Conservation (phyloP, 495 filamentous ascomycete genomes). For the Daldinia childiae region DNA sequence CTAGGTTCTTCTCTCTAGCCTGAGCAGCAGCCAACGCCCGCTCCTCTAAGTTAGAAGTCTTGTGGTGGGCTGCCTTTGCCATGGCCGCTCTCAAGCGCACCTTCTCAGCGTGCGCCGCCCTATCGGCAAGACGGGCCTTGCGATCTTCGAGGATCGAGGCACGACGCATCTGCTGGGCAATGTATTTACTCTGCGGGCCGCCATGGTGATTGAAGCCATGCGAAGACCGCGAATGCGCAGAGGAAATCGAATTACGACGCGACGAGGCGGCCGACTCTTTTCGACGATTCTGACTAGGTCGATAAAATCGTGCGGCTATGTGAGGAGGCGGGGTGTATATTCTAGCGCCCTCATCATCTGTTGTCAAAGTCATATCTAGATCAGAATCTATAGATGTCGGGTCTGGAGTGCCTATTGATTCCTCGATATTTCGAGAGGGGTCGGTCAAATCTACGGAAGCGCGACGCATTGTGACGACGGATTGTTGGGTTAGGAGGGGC, state of each 20-base stretch:
- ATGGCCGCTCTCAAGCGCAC: constrained; percentile 91
- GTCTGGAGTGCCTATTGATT: constrained; percentile 52
- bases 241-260: constrained; percentile 89
- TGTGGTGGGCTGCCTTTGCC: constrained; percentile 76
- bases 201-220: constrained; percentile 68
- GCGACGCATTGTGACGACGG: constrained; percentile 52
- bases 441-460: constrained; percentile 56
- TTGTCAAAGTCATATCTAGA: constrained; percentile 47
- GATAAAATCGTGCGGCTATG: constrained; percentile 87
- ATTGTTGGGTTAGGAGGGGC: constrained; percentile 16
- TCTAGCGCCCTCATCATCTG: constrained; percentile 53
- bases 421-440: constrained; percentile 56
- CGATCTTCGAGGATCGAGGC: constrained; percentile 92
- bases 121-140: constrained; percentile 90
- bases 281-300: constrained; percentile 72
- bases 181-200: constrained; percentile 77
- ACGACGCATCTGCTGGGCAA: constrained; percentile 90
- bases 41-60: constrained; percentile 74
- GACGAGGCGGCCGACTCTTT: constrained; percentile 88
- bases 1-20: constrained; percentile 88
- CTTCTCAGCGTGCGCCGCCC: constrained; percentile 94
- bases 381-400: constrained; percentile 47
- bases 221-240: constrained; percentile 74
- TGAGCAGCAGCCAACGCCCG: constrained; percentile 88
- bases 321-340: constrained; percentile 77